A percentile compares a stretch with the other conserved stretches of the same genome.
Evolutionary conservation across 2,329 filamentous ascomycete genomes (phyloP).

Genomic region (Hortaea werneckii): DNA sequence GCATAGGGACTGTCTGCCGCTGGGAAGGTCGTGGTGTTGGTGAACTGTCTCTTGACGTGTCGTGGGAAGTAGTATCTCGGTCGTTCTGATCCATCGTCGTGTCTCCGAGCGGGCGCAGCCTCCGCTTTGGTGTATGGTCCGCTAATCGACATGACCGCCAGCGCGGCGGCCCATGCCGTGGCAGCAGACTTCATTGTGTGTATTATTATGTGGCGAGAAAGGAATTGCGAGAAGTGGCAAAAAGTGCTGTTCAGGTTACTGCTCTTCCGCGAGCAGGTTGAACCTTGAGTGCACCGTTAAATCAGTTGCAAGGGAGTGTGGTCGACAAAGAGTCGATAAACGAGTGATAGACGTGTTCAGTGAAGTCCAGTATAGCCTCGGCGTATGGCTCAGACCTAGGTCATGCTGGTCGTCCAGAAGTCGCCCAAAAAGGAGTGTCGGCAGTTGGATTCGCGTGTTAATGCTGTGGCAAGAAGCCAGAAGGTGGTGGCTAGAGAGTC

Average conservation of each 20-base stretch:
- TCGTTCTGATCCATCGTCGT: constrained; percentile 23
- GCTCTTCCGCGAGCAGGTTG: not conserved
- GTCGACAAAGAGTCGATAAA: constrained; percentile 33
- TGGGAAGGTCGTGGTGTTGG: constrained; percentile 3
- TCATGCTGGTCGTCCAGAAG: constrained; percentile 16
- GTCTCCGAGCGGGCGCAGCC: constrained; percentile 37
- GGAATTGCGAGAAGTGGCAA: constrained; percentile 1
- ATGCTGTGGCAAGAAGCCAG: not conserved
- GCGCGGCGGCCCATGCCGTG: constrained; percentile 37
- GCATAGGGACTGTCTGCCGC: not conserved
- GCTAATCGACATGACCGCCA: constrained; percentile 34
- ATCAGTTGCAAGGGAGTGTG: constrained; percentile 41
- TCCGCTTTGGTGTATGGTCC: constrained; percentile 38
- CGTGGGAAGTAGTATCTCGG: constrained; percentile 41
- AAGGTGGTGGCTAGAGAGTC: not conserved
- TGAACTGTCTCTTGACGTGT: constrained; percentile 32
- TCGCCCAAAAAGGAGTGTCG: constrained; percentile 20
- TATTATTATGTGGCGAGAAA: constrained; percentile 9
- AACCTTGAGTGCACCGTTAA: constrained; percentile 14
- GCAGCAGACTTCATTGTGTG: constrained; percentile 34
- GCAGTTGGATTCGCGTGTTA: constrained; percentile 15
- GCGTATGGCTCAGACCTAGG: constrained; percentile 10
- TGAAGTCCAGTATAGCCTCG: constrained; percentile 2
- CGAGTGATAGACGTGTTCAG: constrained; percentile 12
- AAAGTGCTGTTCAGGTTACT: not conserved